Evolutionary conservation across 1,139 yeast species (phyloP).

Genomic region (Lodderomyces parapsilosis): DNA sequence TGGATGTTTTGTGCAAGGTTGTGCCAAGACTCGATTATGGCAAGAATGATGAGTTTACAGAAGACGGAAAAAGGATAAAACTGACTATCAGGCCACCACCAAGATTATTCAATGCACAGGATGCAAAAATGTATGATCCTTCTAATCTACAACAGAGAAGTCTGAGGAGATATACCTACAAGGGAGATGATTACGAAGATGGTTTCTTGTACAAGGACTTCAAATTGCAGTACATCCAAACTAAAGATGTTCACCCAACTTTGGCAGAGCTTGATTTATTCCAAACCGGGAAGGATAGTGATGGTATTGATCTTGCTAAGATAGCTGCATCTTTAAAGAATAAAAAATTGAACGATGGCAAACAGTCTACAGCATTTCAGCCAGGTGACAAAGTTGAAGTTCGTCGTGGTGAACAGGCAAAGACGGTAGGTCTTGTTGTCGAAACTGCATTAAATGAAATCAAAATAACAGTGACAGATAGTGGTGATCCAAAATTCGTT

Average conservation of each 20-base stretch:
- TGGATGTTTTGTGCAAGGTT: conserved; percentile 87
- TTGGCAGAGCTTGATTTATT: conserved; percentile 87
- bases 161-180: conserved; percentile 68
- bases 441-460: conserved; percentile 66
- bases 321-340: conserved; percentile 81
- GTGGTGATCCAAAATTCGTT: conserved; percentile 48
- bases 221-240: conserved; percentile 76
- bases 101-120: conserved; percentile 77
- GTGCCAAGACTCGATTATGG: conserved; percentile 95
- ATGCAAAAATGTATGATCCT: conserved; percentile 53
- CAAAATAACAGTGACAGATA: conserved; percentile 54
- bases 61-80: conserved; percentile 52
- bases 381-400: conserved; percentile 95
- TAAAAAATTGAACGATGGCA: conserved; percentile 35
- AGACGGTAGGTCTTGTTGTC: conserved; percentile 76
- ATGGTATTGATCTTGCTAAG: conserved; percentile 78
- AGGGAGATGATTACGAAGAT: conserved; percentile 84
- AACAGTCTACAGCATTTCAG: conserved; percentile 57
- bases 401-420: conserved; percentile 89
- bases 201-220: conserved; percentile 88
- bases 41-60: conserved; percentile 56
- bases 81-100: conserved; percentile 77
- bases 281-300: conserved; percentile 64
- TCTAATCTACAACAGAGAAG: conserved; percentile 70
- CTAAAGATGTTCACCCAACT: conserved; percentile 82